Conservation (phyloP, 2,329 filamentous ascomycete species). For the Nothomitra cinnamomea region DNA sequence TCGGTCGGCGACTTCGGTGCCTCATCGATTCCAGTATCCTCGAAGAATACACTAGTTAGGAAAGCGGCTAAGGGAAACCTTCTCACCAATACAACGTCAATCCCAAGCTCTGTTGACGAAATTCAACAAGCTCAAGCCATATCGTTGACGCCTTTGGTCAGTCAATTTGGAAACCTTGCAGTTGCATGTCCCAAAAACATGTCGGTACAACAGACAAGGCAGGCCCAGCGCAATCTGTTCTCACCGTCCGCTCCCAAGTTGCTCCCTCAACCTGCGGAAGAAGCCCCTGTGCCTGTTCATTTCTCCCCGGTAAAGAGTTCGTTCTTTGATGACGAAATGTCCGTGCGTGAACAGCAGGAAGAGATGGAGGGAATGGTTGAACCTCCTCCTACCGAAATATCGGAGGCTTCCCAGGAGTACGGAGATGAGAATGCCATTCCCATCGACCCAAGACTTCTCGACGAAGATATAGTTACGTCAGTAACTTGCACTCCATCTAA, state of each 20-base stretch:
- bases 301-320: constrained; percentile 9
- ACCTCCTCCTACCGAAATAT: constrained; percentile 32
- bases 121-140: constrained; percentile 13
- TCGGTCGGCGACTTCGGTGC: constrained; percentile 7
- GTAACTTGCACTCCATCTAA: constrained; percentile 14
- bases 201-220: background rate
- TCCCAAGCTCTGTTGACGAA: background rate
- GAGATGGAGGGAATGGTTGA: constrained; percentile 5
- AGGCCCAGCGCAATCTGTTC: constrained; percentile 8
- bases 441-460: constrained; percentile 32
- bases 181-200: constrained; percentile 37
- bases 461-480: constrained; percentile 9
- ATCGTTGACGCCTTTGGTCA: constrained; percentile 44
- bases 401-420: constrained; percentile 48
- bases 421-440: constrained; percentile 48
- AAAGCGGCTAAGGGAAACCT: background rate
- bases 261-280: background rate
- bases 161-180: constrained; percentile 45
- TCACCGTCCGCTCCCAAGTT: constrained; percentile 1
- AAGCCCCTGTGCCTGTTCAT: constrained; percentile 7
- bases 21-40: background rate
- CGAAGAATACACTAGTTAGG: background rate
- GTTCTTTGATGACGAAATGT: constrained; percentile 5
- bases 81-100: background rate
- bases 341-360: background rate